These are phyloP conservation scores for Hippophae gyantsensis DNA, from an alignment of 306 rosid genomes.

Conservation along the genomic window DNA sequence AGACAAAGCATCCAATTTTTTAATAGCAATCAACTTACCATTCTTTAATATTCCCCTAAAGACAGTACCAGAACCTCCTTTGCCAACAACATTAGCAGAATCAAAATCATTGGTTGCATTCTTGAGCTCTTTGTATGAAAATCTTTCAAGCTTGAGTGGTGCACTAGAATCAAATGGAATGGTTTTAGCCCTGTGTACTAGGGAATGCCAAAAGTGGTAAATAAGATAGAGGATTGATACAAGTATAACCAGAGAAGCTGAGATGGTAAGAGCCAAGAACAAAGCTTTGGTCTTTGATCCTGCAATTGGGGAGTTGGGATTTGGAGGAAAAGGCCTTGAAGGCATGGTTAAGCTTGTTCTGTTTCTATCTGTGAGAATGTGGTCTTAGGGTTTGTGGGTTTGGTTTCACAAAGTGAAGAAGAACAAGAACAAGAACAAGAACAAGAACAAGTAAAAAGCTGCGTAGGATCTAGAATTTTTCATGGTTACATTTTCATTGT, in stretches of 20 bases:
- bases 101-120: slow-evolving; percentile 58
- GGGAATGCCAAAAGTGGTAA: slow-evolving; percentile 66
- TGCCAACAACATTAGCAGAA: slow-evolving; percentile 63
- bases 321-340: slow-evolving; percentile 56
- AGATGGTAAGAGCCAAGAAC: slow-evolving; percentile 71
- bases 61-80: slow-evolving; percentile 95
- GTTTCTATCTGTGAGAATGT: slow-evolving; percentile 6
- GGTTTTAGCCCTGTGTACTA: slow-evolving; percentile 59
- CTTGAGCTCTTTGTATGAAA: slow-evolving; percentile 71
- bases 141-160: slow-evolving; percentile 76
- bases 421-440: slow-evolving; percentile 19
- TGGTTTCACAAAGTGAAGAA: slow-evolving; percentile 23
- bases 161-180: slow-evolving; percentile 74
- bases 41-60: slow-evolving; percentile 62
- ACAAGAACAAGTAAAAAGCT: slow-evolving; percentile 2
- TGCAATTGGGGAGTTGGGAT: slow-evolving; percentile 28
- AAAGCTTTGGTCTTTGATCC: slow-evolving; percentile 43
- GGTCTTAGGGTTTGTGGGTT: slow-evolving; percentile 9
- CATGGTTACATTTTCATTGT: slow-evolving; percentile 21
- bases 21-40: slow-evolving; percentile 71
- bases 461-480: slow-evolving; percentile 17
- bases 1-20: slow-evolving; percentile 55
- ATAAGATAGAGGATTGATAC: slow-evolving; percentile 67
- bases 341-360: slow-evolving; percentile 47
- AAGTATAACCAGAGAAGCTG: slow-evolving; percentile 65